Evolutionary conservation across 169 alveolate species (phyloP).

Genomic region (Plasmodium gonderi): DNA sequence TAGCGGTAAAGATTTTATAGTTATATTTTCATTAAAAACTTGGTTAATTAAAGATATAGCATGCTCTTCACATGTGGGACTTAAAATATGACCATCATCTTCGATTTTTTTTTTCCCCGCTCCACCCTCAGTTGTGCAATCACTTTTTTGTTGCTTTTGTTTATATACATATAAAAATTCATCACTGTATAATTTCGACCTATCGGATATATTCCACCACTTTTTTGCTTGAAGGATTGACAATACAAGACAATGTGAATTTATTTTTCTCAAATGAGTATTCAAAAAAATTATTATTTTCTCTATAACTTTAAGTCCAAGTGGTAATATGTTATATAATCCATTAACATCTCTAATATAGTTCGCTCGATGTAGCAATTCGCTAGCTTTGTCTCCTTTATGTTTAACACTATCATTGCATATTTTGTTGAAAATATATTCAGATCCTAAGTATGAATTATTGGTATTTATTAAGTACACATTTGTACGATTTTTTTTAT

Average conservation of each 20-base stretch:
- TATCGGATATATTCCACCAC: slow-evolving; percentile 47
- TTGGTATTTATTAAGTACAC: neutral
- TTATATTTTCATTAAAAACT: slow-evolving; percentile 37
- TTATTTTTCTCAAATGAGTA: slow-evolving; percentile 15
- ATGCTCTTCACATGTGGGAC: slow-evolving; percentile 69
- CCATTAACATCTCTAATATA: slow-evolving; percentile 53
- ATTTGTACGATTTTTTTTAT: neutral
- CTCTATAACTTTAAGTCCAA: slow-evolving; percentile 38
- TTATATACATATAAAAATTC: slow-evolving; percentile 65
- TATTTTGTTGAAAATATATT: slow-evolving; percentile 38
- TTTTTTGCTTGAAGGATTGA: slow-evolving; percentile 63
- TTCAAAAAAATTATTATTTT: slow-evolving; percentile 23
- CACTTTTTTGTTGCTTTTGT: slow-evolving; percentile 29
- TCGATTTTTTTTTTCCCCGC: slow-evolving; percentile 20
- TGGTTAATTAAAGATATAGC: slow-evolving; percentile 26
- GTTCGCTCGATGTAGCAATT: slow-evolving; percentile 41
- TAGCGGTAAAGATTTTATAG: slow-evolving; percentile 26
- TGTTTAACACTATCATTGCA: slow-evolving; percentile 22
- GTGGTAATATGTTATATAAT: slow-evolving; percentile 27
- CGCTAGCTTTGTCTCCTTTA: slow-evolving; percentile 67
- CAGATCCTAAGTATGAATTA: slow-evolving; percentile 25
- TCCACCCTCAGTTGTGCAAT: neutral
- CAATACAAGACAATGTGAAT: slow-evolving; percentile 34
- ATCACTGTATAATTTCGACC: slow-evolving; percentile 52
- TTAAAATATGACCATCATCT: slow-evolving; percentile 57